A percentile compares a stretch with the other conserved stretches of the same genome.
Conservation (phyloP, 768 basidiomycete genomes). For the Calocybe indica region DNA sequence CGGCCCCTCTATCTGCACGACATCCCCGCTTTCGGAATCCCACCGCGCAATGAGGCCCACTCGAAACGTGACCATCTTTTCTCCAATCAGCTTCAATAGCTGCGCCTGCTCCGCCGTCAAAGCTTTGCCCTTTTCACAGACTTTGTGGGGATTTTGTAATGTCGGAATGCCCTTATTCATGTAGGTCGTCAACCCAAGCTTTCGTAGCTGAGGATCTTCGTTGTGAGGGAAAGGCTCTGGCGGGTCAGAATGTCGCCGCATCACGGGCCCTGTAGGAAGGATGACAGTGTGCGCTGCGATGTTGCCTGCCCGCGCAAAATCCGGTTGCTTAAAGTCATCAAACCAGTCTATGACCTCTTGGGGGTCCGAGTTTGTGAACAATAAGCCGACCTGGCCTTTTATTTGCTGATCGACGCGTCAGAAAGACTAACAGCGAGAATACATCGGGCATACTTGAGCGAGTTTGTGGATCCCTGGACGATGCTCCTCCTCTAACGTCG, state of each 20-base stretch:
- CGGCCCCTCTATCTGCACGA: constrained; percentile 50
- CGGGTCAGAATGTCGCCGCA: constrained; percentile 73
- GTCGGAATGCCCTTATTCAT: constrained; percentile 88
- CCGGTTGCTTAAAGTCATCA: constrained; percentile 78
- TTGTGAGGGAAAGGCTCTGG: constrained; percentile 93
- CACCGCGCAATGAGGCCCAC: constrained; percentile 68
- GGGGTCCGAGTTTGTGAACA: constrained; percentile 90
- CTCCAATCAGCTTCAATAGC: constrained; percentile 84
- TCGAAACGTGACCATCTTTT: constrained; percentile 82
- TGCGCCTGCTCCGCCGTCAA: constrained; percentile 88
- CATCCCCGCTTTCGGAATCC: constrained; percentile 62
- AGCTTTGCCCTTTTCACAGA: constrained; percentile 79
- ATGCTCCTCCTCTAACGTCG: constrained; percentile 83
- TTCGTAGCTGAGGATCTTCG: constrained; percentile 94
- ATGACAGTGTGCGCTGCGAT: constrained; percentile 65
- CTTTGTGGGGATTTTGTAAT: constrained; percentile 67
- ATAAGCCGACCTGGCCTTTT: constrained; percentile 89
- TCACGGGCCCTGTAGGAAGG: constrained; percentile 80
- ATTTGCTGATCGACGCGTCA: constrained; percentile 56
- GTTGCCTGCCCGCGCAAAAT: constrained; percentile 90
- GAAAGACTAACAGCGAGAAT: neutral
- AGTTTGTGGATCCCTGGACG: constrained; percentile 71
- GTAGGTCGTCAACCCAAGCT: constrained; percentile 80
- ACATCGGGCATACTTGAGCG: constrained; percentile 50
- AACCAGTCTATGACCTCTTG: constrained; percentile 95